Base-by-base conservation (phyloP, 768 basidiomycete species). In the Podaxis sp. region DNA sequence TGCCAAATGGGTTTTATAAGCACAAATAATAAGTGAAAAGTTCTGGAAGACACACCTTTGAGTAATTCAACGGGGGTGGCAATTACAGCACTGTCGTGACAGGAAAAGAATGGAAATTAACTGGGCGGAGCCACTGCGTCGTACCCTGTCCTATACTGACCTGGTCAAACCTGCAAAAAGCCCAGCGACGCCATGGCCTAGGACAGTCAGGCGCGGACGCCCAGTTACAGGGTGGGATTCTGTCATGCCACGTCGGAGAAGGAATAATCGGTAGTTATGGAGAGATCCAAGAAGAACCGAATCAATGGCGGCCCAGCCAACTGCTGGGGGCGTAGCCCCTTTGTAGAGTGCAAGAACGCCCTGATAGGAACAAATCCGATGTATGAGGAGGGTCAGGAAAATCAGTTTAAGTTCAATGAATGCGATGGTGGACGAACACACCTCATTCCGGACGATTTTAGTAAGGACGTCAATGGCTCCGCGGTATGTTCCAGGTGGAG, bases 1-100 rank as follows among this genome's bases (percentile, higher is more conserved):
- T 84, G 68, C 57, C 63, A 52, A 59, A 61, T 38, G 52, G 53
- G 54, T 44, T 55, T 64, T 51, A 26, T 33, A 30, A 83, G 83
- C 17, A 82, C 81, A 38, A 24, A 59, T 54, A 48, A 28, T 61
- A 42, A 39, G 44, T 39, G 44, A 33, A 33, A 72, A 15, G 68
- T 49, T 11, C 19, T 53, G 36, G 63, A 28, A 42, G 2, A 56
- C 52, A 51, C 52, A 82, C 87, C 86, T 83, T 94, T 94, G 64
- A 94, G 76, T 59, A 87, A 80, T 71, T 94, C 92, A 40, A 93
- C 82, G 0, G 92, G 91, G 13, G 89, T 91, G 4, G 92, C 90
- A 28, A 92, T 73, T 17, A 87, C 61, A 12, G 89, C 84, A 68
- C 89, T 91, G 66, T 17, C 52, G 36, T 57, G 57, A 33, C 17